Base-by-base conservation (phyloP, 2,329 filamentous ascomycete species). In the Colletotrichum sp. region DNA sequence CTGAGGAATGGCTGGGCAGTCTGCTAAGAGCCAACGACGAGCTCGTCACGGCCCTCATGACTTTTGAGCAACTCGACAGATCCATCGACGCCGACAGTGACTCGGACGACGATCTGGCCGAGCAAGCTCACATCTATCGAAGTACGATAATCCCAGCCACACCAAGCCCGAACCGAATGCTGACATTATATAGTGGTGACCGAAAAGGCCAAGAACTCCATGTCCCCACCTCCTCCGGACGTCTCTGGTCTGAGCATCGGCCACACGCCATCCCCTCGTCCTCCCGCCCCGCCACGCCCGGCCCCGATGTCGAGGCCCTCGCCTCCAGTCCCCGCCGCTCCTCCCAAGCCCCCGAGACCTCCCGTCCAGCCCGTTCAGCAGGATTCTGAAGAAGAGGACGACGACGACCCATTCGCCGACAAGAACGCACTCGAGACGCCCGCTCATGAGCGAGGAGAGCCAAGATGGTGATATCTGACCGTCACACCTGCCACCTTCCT, bases 21-120 rank as follows among this genome's bases (percentile, higher is more conserved):
- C 89, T 99, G 6, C 92, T 99, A 21, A 95, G 97, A 81, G 96
- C 96, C 78, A 99, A 99, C 81, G 97, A 99, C 81, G 95, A 98
- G 84, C 93, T 99, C n/a, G 95, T 99, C 55, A 94, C 94, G 77
- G 95, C 96, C 2, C 89, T 99, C 73, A 98, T 98, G 92, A 95
- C 96, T 0, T 99, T 96, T 82, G 96, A 99, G 85, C 95, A 98
- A 80, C 91, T 99, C 78, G 96, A 99, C 82, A 93, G 93, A 76
- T 96, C 95, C 64, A 94, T 96, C 78, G 94, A 95, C 78, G 92
- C 92, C 8, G 93, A 94, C 81, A 93, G 92, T 79, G 92, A 94
- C 83, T 93, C 92, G 2, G 92, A 94, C 73, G 92, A 93, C 77
- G 94, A 92, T 80, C 83, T 92, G 55, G 92, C 93, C 60, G 92